Evolutionary conservation across 2,329 filamentous ascomycete species (phyloP).

Genomic region (Plectosphaerella sp.): DNA sequence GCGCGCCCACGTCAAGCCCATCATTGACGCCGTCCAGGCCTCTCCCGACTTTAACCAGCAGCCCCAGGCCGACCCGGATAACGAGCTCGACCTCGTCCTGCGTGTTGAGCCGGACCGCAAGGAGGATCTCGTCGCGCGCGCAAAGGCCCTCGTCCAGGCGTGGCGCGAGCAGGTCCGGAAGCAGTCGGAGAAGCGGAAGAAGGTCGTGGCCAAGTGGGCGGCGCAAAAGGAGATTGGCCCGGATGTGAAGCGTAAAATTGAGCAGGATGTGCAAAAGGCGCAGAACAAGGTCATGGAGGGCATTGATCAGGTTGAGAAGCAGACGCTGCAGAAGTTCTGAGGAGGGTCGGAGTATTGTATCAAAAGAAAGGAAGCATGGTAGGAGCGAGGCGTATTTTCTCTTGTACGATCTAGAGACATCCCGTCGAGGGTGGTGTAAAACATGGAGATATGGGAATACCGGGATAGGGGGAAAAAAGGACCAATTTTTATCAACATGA

Average conservation of each 20-base stretch:
- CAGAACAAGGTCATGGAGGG: slow-evolving; percentile 50
- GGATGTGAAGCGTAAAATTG: slow-evolving; percentile 45
- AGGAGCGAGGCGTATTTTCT: background rate
- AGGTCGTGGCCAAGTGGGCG: slow-evolving; percentile 44
- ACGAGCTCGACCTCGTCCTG: slow-evolving; percentile 54
- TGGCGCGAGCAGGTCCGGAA: slow-evolving; percentile 47
- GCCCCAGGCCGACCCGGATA: slow-evolving; percentile 53
- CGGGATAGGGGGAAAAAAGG: background rate
- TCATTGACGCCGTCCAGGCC: slow-evolving; percentile 50
- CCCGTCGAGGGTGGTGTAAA: background rate
- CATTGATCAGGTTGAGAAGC: slow-evolving; percentile 46
- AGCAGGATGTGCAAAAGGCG: slow-evolving; percentile 41
- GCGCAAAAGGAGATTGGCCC: slow-evolving; percentile 36
- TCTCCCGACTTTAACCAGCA: slow-evolving; percentile 56
- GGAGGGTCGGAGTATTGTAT: background rate
- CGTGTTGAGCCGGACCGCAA: slow-evolving; percentile 47
- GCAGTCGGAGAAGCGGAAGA: slow-evolving; percentile 42
- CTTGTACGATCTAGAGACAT: slow-evolving; percentile 2
- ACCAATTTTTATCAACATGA: background rate
- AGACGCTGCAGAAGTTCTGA: slow-evolving; percentile 36
- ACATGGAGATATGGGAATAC: background rate
- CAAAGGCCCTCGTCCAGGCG: slow-evolving; percentile 40
- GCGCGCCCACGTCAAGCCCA: slow-evolving; percentile 42
- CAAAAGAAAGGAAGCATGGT: slow-evolving; percentile 7
- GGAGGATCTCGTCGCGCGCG: slow-evolving; percentile 39